These are phyloP conservation scores for Chamaecrista fasciculata DNA, from an alignment of 306 rosid genomes.

Conservation along the genomic window DNA sequence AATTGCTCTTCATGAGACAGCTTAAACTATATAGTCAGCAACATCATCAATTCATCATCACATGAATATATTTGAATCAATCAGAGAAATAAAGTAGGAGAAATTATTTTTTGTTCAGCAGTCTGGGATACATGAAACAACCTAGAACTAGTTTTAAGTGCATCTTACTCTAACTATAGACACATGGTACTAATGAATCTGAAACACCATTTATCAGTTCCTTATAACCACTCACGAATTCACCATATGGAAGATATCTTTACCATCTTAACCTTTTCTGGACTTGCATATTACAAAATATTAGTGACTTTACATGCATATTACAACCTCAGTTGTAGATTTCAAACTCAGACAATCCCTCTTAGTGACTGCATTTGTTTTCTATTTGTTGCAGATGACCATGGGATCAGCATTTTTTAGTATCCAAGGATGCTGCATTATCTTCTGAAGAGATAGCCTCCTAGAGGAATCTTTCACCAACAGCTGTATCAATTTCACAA, in stretches of 20 bases:
- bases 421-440: slow-evolving; percentile 88
- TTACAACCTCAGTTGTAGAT: neutral
- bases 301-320: neutral
- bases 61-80: neutral
- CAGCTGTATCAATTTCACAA: slow-evolving; percentile 51
- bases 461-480: slow-evolving; percentile 72
- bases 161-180: neutral
- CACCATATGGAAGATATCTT: neutral
- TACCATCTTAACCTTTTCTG: slow-evolving; percentile 18
- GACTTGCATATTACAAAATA: neutral
- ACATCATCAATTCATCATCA: neutral
- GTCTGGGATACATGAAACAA: neutral
- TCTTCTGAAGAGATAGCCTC: slow-evolving; percentile 77
- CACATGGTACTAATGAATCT: neutral
- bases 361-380: slow-evolving; percentile 8
- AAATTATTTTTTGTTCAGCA: neutral
- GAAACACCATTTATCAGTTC: neutral
- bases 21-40: too few relatives aligned
- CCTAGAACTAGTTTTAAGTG: neutral
- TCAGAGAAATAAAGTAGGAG: neutral
- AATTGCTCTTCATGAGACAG: neutral
- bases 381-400: slow-evolving; percentile 48
- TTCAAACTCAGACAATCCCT: slow-evolving; percentile 7
- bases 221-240: neutral
- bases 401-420: slow-evolving; percentile 62